Conservation (phyloP, 495 filamentous ascomycete genomes). For the Copromyces sp. region DNA sequence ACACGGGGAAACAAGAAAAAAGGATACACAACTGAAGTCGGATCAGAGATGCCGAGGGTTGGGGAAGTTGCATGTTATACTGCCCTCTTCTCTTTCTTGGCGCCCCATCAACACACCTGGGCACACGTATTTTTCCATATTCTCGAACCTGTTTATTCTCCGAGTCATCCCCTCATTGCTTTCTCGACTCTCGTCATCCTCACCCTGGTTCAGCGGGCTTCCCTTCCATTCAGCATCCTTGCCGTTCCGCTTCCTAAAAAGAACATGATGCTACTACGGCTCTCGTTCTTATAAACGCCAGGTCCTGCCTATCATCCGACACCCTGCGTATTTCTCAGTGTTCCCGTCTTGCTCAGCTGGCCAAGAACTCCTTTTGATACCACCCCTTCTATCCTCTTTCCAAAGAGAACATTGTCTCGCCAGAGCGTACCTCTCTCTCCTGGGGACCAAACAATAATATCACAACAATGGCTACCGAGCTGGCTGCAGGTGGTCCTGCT, state of each 20-base stretch:
- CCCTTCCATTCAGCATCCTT: background rate
- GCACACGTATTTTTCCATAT: background rate
- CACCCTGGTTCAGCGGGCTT: background rate
- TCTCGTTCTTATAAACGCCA: background rate
- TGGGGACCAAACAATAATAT: background rate
- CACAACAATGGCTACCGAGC: background rate
- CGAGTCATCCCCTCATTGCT: background rate
- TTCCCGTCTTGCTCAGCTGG: background rate
- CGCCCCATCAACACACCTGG: background rate
- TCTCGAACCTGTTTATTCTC: background rate
- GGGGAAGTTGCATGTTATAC: background rate
- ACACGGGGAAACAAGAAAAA: background rate
- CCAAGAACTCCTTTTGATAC: background rate
- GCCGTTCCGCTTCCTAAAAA: background rate
- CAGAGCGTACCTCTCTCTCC: background rate
- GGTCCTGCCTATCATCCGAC: background rate
- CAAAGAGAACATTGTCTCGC: background rate
- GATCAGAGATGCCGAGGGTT: background rate
- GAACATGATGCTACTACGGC: background rate
- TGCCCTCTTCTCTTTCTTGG: background rate
- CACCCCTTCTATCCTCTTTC: background rate
- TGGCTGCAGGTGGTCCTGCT: background rate
- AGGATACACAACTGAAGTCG: background rate
- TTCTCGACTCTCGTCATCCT: background rate
- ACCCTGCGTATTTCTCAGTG: background rate